A percentile compares a stretch with the other conserved stretches of the same genome.
phyloP scores from a whole-genome alignment of 345 rosid genomes.

The Salix viminalis region DNA sequence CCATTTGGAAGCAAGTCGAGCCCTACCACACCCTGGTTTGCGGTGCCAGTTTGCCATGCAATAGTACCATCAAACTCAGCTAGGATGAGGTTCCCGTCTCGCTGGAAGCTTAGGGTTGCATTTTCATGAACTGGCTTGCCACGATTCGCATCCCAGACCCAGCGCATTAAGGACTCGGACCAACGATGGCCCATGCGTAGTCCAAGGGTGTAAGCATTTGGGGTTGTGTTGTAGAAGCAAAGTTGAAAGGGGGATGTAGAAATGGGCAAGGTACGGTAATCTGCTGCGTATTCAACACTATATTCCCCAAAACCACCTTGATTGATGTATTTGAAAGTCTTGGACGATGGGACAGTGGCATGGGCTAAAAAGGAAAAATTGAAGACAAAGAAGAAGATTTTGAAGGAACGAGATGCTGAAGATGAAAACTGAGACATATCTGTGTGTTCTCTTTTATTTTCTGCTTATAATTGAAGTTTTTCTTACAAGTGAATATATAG shows the following conservation, averaged over 20 bases:
- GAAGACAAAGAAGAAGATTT: neutral
- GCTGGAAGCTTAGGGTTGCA: neutral
- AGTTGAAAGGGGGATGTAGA: neutral
- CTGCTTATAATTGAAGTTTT: too few relatives aligned
- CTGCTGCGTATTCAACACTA: neutral
- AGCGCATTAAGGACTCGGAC: slow-evolving; percentile 44
- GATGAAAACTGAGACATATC: neutral
- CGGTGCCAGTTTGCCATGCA: slow-evolving; percentile 1
- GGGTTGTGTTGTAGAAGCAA: slow-evolving; percentile 48
- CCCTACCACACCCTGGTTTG: neutral
- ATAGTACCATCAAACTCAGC: neutral
- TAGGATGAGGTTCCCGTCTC: neutral
- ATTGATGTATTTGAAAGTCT: slow-evolving; percentile 1
- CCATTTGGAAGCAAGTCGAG: neutral
- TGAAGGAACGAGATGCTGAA: neutral
- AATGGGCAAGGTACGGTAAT: neutral
- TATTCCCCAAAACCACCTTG: neutral
- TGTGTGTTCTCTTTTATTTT: too few relatives aligned
- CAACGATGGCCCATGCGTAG: slow-evolving; percentile 40
- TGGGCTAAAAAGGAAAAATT: neutral
- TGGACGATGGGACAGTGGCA: neutral
- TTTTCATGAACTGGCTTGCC: slow-evolving; percentile 31
- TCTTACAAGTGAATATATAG: neutral
- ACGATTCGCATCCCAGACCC: slow-evolving; percentile 23
- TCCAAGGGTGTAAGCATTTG: slow-evolving; percentile 45